Conservation (phyloP, 2,329 filamentous ascomycete species). For the Clonostachys sp. region DNA sequence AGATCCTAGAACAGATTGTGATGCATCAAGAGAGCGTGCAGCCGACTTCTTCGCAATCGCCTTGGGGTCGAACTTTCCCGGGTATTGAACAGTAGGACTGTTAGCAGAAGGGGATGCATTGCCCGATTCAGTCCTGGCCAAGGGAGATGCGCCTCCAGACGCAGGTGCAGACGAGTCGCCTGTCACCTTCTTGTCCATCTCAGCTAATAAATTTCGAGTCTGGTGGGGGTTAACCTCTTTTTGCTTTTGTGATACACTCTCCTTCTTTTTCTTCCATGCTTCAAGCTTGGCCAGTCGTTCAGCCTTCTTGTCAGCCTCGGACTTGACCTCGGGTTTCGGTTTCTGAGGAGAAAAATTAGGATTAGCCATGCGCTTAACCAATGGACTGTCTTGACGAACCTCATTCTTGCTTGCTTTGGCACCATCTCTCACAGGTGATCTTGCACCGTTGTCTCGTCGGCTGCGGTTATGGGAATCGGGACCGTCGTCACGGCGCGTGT, state of each 20-base stretch:
- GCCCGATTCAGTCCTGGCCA: conserved; percentile 30
- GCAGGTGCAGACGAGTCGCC: conserved; percentile 33
- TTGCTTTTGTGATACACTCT: conserved; percentile 69
- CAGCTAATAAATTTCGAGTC: conserved; percentile 62
- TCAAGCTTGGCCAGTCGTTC: conserved; percentile 78
- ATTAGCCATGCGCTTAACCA: conserved; percentile 12
- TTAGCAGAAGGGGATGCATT: conserved; percentile 41
- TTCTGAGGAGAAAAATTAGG: not conserved
- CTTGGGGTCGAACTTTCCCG: conserved; percentile 84
- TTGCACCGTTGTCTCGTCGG: conserved; percentile 58
- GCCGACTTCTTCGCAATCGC: conserved; percentile 76
- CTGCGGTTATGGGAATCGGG: conserved; percentile 64
- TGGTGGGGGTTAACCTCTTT: conserved; percentile 62
- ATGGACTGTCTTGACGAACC: conserved; percentile 35
- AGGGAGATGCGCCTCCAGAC: conserved; percentile 1
- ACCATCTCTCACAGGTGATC: conserved; percentile 43
- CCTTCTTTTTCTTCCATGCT: conserved; percentile 89
- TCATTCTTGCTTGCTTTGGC: conserved; percentile 47
- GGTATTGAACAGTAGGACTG: conserved; percentile 54
- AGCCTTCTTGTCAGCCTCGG: conserved; percentile 70
- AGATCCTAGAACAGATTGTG: conserved; percentile 42
- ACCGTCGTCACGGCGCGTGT: conserved; percentile 63
- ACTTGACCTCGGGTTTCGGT: conserved; percentile 36
- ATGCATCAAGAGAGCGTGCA: conserved; percentile 47
- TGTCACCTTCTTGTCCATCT: conserved; percentile 68